Evolutionary conservation across 176 grass and related monocot genomes (phyloP).

Genomic region (Chloris gayana): DNA sequence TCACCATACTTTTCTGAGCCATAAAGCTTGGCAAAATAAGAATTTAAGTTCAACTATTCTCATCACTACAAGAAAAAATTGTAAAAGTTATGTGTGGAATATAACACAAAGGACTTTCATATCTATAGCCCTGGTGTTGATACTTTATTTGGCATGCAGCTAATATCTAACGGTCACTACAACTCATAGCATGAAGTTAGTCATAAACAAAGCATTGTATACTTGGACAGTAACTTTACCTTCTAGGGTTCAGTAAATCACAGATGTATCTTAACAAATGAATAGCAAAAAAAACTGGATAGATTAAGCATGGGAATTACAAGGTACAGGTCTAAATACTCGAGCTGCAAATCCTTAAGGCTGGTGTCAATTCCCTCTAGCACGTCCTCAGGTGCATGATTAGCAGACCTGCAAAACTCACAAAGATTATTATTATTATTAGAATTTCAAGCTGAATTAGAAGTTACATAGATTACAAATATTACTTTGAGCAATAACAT

Average conservation of each 20-base stretch:
- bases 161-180: neutral
- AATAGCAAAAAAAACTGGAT: neutral
- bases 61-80: neutral
- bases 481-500: neutral
- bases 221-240: neutral
- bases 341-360: constrained; percentile 47
- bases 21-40: neutral
- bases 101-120: neutral
- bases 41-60: neutral
- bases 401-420: constrained; percentile 26
- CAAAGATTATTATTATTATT: neutral
- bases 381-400: constrained; percentile 54
- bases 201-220: neutral
- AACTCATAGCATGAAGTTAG: neutral
- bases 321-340: constrained; percentile 47
- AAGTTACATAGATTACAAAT: constrained; percentile 1
- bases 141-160: neutral
- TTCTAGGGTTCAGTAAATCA: neutral
- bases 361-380: constrained; percentile 18
- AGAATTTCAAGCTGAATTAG: neutral
- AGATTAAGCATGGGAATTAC: constrained; percentile 25
- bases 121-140: neutral
- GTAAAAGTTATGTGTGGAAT: neutral
- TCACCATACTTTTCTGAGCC: too few species aligned
- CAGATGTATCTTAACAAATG: neutral